Percentiles rank a stretch among this genome's conserved stretches.
Conservation (phyloP, 2,329 filamentous ascomycete species). For the Aspergillus bombycis region DNA sequence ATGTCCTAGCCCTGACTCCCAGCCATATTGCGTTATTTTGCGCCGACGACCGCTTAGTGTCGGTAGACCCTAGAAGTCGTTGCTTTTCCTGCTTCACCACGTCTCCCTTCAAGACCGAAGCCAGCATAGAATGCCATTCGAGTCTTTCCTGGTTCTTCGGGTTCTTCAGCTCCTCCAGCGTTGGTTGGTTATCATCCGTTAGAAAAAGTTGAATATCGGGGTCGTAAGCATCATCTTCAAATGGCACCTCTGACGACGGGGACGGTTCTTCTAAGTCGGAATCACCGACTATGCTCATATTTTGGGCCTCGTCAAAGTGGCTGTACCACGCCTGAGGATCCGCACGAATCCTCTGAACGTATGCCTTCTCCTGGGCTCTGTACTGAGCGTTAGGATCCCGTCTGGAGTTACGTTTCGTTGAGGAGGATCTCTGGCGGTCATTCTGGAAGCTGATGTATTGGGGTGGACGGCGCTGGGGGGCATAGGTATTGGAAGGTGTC, state of each 20-base stretch:
- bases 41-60: constrained; percentile 72
- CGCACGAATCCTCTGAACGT: constrained; percentile 87
- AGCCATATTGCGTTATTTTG: constrained; percentile 79
- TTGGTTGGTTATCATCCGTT: constrained; percentile 84
- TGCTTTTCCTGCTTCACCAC: constrained; percentile 99
- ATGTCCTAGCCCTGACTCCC: constrained; percentile 79
- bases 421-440: constrained; percentile 59
- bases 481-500: constrained; percentile 80
- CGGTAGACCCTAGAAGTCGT: constrained; percentile 78
- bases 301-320: constrained; percentile 62
- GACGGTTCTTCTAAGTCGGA: constrained; percentile 91
- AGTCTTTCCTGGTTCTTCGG: constrained; percentile 85
- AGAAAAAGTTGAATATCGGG: constrained; percentile 93
- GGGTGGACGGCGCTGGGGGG: constrained; percentile 61
- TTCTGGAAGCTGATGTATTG: constrained; percentile 52
- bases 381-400: constrained; percentile 73
- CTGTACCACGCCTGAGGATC: constrained; percentile 76
- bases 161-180: constrained; percentile 85
- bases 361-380: constrained; percentile 87
- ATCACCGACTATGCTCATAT: constrained; percentile 71
- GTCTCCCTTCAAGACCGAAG: constrained; percentile 92
- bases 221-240: constrained; percentile 82
- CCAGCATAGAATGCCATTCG: constrained; percentile 98
- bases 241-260: constrained; percentile 79
- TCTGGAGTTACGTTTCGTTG: constrained; percentile 56